Percentiles rank a stretch among this genome's conserved stretches.
Evolutionary conservation across 768 basidiomycete species (phyloP).

Genomic region (Serendipita sp.): DNA sequence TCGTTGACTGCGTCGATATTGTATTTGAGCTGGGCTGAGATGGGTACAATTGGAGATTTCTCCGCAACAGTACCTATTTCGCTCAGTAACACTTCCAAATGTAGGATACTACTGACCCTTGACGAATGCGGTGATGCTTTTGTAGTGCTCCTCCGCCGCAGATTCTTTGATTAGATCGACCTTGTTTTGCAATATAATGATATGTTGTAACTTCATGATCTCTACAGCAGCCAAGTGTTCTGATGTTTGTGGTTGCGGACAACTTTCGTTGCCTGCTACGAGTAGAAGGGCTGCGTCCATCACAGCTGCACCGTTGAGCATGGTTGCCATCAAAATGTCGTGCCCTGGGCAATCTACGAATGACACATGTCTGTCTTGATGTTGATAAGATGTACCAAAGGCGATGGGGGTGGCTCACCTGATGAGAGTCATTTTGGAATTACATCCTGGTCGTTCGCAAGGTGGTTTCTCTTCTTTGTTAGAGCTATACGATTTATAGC

Average conservation of each 20-base stretch:
- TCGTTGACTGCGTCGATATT: slow-evolving; percentile 99
- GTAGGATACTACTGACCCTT: slow-evolving; percentile 40
- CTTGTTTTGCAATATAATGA: slow-evolving; percentile 97
- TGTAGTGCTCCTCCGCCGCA: slow-evolving; percentile 88
- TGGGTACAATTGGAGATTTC: slow-evolving; percentile 93
- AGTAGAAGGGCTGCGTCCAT: slow-evolving; percentile 97
- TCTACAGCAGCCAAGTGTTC: slow-evolving; percentile 98
- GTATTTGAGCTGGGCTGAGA: slow-evolving; percentile 96
- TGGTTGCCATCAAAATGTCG: slow-evolving; percentile 99
- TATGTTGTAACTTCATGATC: slow-evolving; percentile 97
- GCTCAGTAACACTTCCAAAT: not conserved
- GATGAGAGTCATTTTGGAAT: slow-evolving; percentile 73
- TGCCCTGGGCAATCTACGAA: slow-evolving; percentile 97
- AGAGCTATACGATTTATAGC: slow-evolving; percentile 84
- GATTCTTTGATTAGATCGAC: slow-evolving; percentile 94
- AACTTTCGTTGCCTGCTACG: slow-evolving; percentile 95
- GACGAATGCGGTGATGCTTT: slow-evolving; percentile 88
- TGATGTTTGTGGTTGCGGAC: slow-evolving; percentile 96
- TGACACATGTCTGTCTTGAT: slow-evolving; percentile 56
- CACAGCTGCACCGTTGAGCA: slow-evolving; percentile 99
- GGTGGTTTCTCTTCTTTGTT: slow-evolving; percentile 87
- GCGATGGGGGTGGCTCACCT: slow-evolving; percentile 24
- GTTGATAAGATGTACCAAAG: not conserved
- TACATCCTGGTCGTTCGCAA: slow-evolving; percentile 88
- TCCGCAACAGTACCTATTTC: slow-evolving; percentile 82